Evolutionary conservation across 1,139 yeast species (phyloP), one percentile per base, ranked within the genome.

Genomic region (Saccharomyces hybrid): DNA sequence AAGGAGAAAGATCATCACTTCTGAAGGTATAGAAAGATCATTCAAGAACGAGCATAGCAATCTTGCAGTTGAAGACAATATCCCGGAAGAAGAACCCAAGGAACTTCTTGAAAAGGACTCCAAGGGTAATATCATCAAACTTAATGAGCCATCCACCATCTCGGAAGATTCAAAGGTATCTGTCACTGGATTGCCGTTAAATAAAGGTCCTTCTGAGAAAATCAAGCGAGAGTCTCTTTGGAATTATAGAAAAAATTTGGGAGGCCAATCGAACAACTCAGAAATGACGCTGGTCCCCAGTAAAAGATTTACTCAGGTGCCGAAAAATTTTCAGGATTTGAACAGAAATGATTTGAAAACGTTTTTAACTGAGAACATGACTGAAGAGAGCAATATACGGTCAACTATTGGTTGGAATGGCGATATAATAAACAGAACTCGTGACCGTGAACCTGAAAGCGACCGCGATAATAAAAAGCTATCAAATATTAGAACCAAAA

Each of bases 121-220:
- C 14, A 53, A 60, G 16, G 69, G 69, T 11, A 55, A 59, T 9
- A 55, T 63, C 30, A 54, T 58, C 11, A 57, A 60, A 25, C 59
- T 67, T 38, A 57, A 65, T 54, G 71, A 67, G 42, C 65, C 66
- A 5, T 52, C 54, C 9, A 38, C 44, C n/a, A 48, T 47, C 34
- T 44, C 50, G 6, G 51, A 30, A 5, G 68, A 64, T 34, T 61
- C 65, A 8, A 55, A 62, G 16, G 67, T 63, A 55, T 68, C 64
- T 6, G 65, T 69, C 26, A 68, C 70, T 3, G 71, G 72, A 6
- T 42, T 64, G 31, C 68, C 70, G 7, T 58, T 68, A 27, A 57
- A 62, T 46, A 60, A 58, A 44, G 63, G 61, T 2, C 71, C 71
- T 5, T 59, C 67, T 32, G 70, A 66, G 49, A 67, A 63, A 55